These are phyloP conservation scores for Articulospora tetracladia DNA, from an alignment of 495 filamentous ascomycete species.

Conservation along the genomic window DNA sequence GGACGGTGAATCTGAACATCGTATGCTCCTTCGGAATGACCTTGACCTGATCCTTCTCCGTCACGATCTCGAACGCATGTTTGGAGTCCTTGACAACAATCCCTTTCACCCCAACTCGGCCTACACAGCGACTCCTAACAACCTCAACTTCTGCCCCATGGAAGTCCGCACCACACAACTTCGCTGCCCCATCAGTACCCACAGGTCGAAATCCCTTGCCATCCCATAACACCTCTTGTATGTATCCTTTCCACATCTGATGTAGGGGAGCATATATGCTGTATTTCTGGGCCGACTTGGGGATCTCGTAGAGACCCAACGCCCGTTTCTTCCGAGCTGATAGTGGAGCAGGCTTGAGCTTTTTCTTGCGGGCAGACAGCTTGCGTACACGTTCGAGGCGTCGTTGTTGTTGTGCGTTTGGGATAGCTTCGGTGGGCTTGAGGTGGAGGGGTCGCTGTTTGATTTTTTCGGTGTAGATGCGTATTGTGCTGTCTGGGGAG, in stretches of 20 bases:
- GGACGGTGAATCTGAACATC: slow-evolving; percentile 73
- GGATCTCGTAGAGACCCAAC: slow-evolving; percentile 69
- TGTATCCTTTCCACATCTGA: slow-evolving; percentile 77
- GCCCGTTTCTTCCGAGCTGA: slow-evolving; percentile 76
- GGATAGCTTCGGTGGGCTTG: slow-evolving; percentile 45
- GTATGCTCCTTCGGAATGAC: slow-evolving; percentile 86
- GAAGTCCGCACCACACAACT: slow-evolving; percentile 79
- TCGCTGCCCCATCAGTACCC: slow-evolving; percentile 52
- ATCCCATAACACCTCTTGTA: slow-evolving; percentile 64
- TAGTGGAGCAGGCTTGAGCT: slow-evolving; percentile 68
- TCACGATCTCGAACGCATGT: slow-evolving; percentile 82
- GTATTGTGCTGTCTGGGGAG: slow-evolving; percentile 59
- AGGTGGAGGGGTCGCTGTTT: slow-evolving; percentile 79
- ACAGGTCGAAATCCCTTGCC: slow-evolving; percentile 30
- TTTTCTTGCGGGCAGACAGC: slow-evolving; percentile 52
- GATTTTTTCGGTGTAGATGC: slow-evolving; percentile 78
- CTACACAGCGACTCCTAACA: slow-evolving; percentile 72
- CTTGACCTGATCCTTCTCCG: slow-evolving; percentile 60
- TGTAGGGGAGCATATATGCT: slow-evolving; percentile 72
- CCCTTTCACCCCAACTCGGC: slow-evolving; percentile 76
- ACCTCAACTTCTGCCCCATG: slow-evolving; percentile 87
- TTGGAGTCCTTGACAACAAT: slow-evolving; percentile 88
- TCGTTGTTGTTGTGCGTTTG: slow-evolving; percentile 63
- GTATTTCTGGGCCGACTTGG: slow-evolving; percentile 64
- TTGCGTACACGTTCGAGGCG: slow-evolving; percentile 45